These are phyloP conservation scores for Cryptosporidium ryanae DNA, from an alignment of 169 alveolate species.

Conservation along the genomic window DNA sequence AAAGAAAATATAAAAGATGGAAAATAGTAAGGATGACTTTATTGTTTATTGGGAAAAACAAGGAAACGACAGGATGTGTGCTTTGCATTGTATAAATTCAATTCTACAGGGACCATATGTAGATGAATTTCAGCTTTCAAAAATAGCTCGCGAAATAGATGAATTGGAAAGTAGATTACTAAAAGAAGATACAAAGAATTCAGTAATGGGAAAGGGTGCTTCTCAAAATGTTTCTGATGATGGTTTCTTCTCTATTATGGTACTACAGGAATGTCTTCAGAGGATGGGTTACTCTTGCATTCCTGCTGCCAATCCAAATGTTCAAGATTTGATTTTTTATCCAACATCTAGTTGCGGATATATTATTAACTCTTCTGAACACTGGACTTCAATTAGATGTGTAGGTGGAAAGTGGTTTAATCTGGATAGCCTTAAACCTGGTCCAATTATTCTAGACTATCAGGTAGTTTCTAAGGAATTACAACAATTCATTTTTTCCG, in stretches of 20 bases:
- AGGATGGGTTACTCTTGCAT: slow-evolving; percentile 81
- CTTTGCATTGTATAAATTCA: slow-evolving; percentile 88
- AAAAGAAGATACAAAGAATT: slow-evolving; percentile 18
- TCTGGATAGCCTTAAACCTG: slow-evolving; percentile 82
- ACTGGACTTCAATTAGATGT: slow-evolving; percentile 84
- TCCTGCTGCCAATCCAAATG: slow-evolving; percentile 77
- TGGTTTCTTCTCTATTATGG: slow-evolving; percentile 82
- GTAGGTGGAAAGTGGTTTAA: slow-evolving; percentile 83
- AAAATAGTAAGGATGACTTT: not conserved
- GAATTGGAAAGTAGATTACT: slow-evolving; percentile 76
- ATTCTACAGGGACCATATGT: slow-evolving; percentile 87
- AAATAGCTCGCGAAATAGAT: slow-evolving; percentile 82
- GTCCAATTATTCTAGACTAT: slow-evolving; percentile 78
- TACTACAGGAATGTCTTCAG: slow-evolving; percentile 81
- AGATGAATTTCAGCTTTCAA: slow-evolving; percentile 80
- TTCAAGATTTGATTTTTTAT: slow-evolving; percentile 46
- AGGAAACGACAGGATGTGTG: slow-evolving; percentile 90
- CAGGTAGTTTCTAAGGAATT: slow-evolving; percentile 33
- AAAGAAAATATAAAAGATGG: not conserved
- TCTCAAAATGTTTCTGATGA: slow-evolving; percentile 82
- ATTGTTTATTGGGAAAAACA: slow-evolving; percentile 91
- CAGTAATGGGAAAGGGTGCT: slow-evolving; percentile 72
- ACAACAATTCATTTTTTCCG: slow-evolving; percentile 38
- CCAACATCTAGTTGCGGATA: slow-evolving; percentile 82
- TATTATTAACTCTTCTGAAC: slow-evolving; percentile 83